Evolutionary conservation across 805 yeast species (phyloP), one percentile per base, ranked within the genome.

Genomic region (Lipomyces yamanashiensis): DNA sequence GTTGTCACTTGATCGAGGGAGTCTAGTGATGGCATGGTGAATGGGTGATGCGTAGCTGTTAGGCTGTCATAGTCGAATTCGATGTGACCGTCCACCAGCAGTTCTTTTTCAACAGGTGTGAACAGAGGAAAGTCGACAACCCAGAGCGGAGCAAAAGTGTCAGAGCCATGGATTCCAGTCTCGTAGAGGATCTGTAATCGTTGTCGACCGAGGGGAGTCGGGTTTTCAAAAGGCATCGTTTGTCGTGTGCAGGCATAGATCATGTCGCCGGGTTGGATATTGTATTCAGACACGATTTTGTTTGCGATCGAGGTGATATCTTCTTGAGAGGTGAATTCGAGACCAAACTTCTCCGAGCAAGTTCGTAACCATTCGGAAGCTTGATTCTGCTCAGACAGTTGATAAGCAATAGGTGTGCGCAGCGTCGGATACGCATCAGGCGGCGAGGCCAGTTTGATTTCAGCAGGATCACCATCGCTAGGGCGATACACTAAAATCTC

Each of bases 1-100:
- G 49, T 23, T 6, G 58, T 77, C 7, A 77, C 74, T 1, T 83
- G 83, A 69, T 54, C 44, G 10, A 87, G 87, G 72, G 91, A 97
- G 13, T 83, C 85, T 0, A 85, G 72, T 43, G 86, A 82, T 0
- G 87, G 89, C 98, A 95, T 95, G 0, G 99, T 95, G 77, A 95
- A 95, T 4, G 99, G 99, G 74, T 95, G 99, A 73, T 95, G 99
- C 0, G 98, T 92, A 0, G 98, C 84, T 45, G 82, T 60, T 23
- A 80, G 81, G 9, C 73, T 70, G 0, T 70, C 59, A 44, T 67
- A 73, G 71, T 85, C 82, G 73, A 91, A 93, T 1, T 54, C 67
- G 1, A 98, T 97, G 70, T 84, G 90, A 1, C 75, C 80, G 1
- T 57, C 59, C 10, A 68, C 72, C 8, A 54, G 52, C 7, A 62